phyloP scores from a whole-genome alignment of 495 filamentous ascomycete species.

The Glarea lozoyensis region DNA sequence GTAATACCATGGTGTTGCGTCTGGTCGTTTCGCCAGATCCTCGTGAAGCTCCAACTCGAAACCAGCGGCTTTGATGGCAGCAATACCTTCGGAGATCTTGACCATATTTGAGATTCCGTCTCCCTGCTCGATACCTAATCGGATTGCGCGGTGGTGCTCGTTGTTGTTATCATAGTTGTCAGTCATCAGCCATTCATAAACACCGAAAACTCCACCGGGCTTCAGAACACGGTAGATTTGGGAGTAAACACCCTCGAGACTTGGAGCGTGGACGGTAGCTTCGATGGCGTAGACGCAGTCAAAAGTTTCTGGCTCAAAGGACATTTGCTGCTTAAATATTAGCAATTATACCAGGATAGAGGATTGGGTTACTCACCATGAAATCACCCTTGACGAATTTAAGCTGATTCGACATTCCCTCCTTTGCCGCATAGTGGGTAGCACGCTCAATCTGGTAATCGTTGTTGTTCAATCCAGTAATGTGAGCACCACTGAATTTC shows the following conservation, averaged over 20 bases:
- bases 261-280: slow-evolving; percentile 90
- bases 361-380: slow-evolving; percentile 45
- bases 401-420: slow-evolving; percentile 72
- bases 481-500: slow-evolving; percentile 82
- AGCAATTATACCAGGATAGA: not conserved
- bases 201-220: slow-evolving; percentile 90
- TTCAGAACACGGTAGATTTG: slow-evolving; percentile 94
- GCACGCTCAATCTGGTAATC: slow-evolving; percentile 98
- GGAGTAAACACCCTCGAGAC: slow-evolving; percentile 86
- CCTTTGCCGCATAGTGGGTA: slow-evolving; percentile 68
- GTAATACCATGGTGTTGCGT: slow-evolving; percentile 88
- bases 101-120: slow-evolving; percentile 99
- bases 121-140: slow-evolving; percentile 91
- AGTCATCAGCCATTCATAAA: slow-evolving; percentile 99
- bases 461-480: slow-evolving; percentile 96
- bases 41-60: slow-evolving; percentile 79
- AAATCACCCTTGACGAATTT: slow-evolving; percentile 93
- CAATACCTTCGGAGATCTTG: slow-evolving; percentile 70
- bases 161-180: slow-evolving; percentile 87
- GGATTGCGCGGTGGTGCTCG: slow-evolving; percentile 77
- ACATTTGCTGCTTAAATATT: slow-evolving; percentile 58
- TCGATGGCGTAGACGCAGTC: slow-evolving; percentile 98
- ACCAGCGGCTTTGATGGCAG: slow-evolving; percentile 78
- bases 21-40: slow-evolving; percentile 74
- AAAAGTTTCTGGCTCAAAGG: slow-evolving; percentile 81